Percentiles rank a stretch among this genome's conserved stretches.
These are phyloP conservation scores for Polytrichum formosum DNA, from an alignment of 225 moss, liverwort and hornwort species.

Conservation along the genomic window DNA sequence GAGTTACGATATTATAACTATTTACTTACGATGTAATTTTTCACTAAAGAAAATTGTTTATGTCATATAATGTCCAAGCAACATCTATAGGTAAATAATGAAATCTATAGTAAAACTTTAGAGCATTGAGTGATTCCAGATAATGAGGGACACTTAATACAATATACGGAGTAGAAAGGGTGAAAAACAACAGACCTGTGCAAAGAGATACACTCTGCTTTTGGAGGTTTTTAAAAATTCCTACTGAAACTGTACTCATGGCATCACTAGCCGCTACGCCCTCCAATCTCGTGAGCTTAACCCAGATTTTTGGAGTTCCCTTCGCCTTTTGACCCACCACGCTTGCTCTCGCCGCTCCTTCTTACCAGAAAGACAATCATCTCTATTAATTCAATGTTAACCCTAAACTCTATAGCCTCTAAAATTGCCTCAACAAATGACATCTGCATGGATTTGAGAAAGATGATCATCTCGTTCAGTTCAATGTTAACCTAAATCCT, in stretches of 20 bases:
- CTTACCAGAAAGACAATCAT: background rate
- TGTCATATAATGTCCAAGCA: too few species aligned
- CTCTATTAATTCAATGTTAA: background rate
- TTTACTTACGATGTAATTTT: background rate
- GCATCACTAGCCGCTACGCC: conserved; percentile 60
- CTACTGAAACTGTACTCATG: conserved; percentile 61
- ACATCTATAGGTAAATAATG: conserved; percentile 1
- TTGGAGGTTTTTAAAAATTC: conserved; percentile 52
- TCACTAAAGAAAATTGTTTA: too few species aligned
- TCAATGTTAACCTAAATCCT: background rate
- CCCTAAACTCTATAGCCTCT: background rate
- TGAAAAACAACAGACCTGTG: conserved; percentile 40
- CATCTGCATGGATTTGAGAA: background rate
- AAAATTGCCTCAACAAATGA: conserved; percentile 4
- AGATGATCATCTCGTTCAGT: background rate
- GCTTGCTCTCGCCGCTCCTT: conserved; percentile 45
- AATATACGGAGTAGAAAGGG: background rate
- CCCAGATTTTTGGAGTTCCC: conserved; percentile 55
- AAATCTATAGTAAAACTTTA: background rate
- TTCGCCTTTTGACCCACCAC: conserved; percentile 59
- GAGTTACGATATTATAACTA: background rate
- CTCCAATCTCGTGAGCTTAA: conserved; percentile 50
- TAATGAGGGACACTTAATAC: too few species aligned
- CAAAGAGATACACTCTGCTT: conserved; percentile 46
- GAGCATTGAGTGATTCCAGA: background rate